phyloP scores from a whole-genome alignment of 352 stramenopile species.

The Elongisporangium prolatum region DNA sequence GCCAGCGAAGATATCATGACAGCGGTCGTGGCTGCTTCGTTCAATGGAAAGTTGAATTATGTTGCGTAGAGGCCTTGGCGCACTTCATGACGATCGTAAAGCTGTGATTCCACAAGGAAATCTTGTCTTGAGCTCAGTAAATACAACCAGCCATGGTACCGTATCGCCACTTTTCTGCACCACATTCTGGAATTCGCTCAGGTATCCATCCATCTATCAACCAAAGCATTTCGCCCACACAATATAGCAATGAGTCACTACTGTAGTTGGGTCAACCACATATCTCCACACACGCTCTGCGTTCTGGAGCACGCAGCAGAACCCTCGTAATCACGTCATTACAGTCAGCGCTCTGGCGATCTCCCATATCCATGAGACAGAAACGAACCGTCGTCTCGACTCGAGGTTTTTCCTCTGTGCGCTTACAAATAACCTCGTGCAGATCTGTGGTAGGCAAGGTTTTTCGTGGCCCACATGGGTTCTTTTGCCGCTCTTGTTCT shows the following conservation, averaged over 20 bases:
- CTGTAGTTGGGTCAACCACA: too few species aligned
- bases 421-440: neutral
- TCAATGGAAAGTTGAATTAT: neutral
- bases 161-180: neutral
- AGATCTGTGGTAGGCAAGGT: conserved; percentile 7
- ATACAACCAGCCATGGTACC: neutral
- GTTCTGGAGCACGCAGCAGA: too few species aligned
- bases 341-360: neutral
- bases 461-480: conserved; percentile 15
- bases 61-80: conserved; percentile 67
- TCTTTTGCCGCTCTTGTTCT: conserved; percentile 10
- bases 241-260: too few species aligned
- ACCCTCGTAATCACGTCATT: neutral
- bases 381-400: neutral
- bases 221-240: too few species aligned
- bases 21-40: conserved; percentile 16
- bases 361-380: neutral
- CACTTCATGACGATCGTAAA: conserved; percentile 97
- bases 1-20: conserved; percentile 91
- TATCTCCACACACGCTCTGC: too few species aligned
- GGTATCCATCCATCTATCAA: neutral
- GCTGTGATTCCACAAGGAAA: conserved; percentile 96
- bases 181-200: neutral
- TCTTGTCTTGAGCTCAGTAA: neutral
- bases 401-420: neutral